Percentiles rank a stretch among this genome's conserved stretches.
phyloP scores from a whole-genome alignment of 768 basidiomycete genomes.

The Trametes elegans region DNA sequence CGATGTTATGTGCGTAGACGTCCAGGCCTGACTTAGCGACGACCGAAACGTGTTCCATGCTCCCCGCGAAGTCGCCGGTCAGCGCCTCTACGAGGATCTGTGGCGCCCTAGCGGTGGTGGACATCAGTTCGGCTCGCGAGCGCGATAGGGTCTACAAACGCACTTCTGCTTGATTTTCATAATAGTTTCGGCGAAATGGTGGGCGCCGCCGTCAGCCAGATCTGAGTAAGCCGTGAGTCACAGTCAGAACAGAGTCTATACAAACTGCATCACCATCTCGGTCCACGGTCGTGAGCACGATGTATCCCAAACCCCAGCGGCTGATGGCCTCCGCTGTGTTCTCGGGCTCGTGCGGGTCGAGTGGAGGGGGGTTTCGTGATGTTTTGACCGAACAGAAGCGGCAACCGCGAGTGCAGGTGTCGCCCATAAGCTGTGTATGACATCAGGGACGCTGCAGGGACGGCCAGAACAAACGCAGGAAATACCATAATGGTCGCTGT shows the following conservation, averaged over 20 bases:
- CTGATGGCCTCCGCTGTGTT: constrained; percentile 97
- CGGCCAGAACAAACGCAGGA: neutral
- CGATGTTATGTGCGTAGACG: constrained; percentile 97
- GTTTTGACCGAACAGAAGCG: constrained; percentile 98
- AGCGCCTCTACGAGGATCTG: constrained; percentile 95
- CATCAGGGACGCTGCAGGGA: neutral
- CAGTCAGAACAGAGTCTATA: neutral
- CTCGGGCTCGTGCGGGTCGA: constrained; percentile 97
- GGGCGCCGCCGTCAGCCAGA: constrained; percentile 86
- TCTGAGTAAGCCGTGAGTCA: constrained; percentile 46
- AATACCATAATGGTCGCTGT: constrained; percentile 98
- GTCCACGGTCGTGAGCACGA: constrained; percentile 95
- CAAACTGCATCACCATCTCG: constrained; percentile 72
- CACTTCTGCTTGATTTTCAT: constrained; percentile 94
- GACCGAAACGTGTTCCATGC: constrained; percentile 65
- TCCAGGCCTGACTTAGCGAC: constrained; percentile 94
- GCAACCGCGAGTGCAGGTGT: constrained; percentile 97
- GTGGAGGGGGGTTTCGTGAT: constrained; percentile 78
- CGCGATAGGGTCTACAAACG: constrained; percentile 20
- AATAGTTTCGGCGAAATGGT: constrained; percentile 95
- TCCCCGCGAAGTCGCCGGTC: constrained; percentile 91
- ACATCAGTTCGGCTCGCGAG: neutral
- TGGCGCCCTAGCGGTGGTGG: constrained; percentile 66
- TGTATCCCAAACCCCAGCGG: constrained; percentile 97
- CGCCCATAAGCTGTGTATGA: constrained; percentile 84